Percentiles rank a stretch among this genome's conserved stretches.
phyloP scores from a whole-genome alignment of 2,329 filamentous ascomycete genomes.

The Stemphylium beticola region DNA sequence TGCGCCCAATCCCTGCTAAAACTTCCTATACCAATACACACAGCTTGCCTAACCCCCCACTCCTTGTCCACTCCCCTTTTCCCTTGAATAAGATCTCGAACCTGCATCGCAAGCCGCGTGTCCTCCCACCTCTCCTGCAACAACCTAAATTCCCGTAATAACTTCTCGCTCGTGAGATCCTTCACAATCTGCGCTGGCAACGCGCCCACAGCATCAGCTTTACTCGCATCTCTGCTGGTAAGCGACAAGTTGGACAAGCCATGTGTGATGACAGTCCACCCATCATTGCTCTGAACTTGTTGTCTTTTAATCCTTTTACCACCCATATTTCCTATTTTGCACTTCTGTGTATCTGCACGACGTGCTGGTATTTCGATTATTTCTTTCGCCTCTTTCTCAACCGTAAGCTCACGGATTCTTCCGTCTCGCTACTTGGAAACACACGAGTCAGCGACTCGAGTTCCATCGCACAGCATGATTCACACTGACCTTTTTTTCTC shows the following conservation, averaged over 20 bases:
- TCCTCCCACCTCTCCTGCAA: conserved; percentile 34
- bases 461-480: neutral
- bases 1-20: conserved; percentile 46
- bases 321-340: conserved; percentile 1
- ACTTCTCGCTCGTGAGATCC: conserved; percentile 33
- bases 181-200: conserved; percentile 23
- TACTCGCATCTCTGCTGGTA: neutral
- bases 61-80: conserved; percentile 16
- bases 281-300: conserved; percentile 38
- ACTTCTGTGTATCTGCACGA: neutral
- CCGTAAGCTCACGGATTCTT: no score
- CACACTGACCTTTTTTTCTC: neutral
- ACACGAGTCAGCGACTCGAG: no score
- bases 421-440: no score
- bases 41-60: conserved; percentile 23
- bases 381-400: no score
- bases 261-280: conserved; percentile 49
- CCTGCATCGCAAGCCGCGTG: conserved; percentile 27
- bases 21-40: conserved; percentile 48
- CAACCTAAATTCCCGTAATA: conserved; percentile 29
- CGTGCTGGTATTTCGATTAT: neutral
- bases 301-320: conserved; percentile 39
- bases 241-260: conserved; percentile 19
- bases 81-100: conserved; percentile 17
- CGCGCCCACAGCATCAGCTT: conserved; percentile 1